Evolutionary conservation across 108 stramenopile genomes (phyloP).

Genomic region (Nitzschia sp.): DNA sequence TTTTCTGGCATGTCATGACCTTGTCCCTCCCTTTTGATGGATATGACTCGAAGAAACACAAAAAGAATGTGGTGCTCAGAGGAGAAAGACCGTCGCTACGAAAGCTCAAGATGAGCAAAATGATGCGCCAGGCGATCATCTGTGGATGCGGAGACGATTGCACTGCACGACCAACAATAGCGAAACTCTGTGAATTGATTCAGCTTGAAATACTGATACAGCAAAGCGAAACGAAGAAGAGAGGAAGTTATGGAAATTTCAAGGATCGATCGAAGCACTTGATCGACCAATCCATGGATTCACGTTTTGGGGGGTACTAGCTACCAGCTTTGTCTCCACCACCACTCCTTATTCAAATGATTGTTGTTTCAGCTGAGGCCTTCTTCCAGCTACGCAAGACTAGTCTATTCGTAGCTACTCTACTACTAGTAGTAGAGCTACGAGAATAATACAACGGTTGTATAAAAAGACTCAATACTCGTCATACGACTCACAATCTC

Average conservation of each 20-base stretch:
- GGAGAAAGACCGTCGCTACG: conserved; percentile 23
- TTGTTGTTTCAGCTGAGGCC: too few species aligned
- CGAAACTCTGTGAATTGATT: background rate
- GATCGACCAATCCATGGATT: background rate
- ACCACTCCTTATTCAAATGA: too few species aligned
- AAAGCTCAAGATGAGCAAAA: background rate
- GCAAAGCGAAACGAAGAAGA: background rate
- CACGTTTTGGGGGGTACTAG: background rate
- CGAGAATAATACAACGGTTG: too few species aligned
- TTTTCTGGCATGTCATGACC: conserved; percentile 49
- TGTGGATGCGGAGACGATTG: background rate
- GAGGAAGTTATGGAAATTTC: background rate
- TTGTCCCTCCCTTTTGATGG: conserved; percentile 25
- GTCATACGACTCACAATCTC: too few species aligned
- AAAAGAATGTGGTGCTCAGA: conserved; percentile 42
- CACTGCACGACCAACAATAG: background rate
- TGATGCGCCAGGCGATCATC: background rate
- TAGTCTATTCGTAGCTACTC: too few species aligned
- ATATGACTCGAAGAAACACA: conserved; percentile 34
- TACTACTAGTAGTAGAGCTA: too few species aligned
- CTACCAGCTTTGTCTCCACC: too few species aligned
- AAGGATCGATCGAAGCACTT: background rate
- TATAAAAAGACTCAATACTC: too few species aligned
- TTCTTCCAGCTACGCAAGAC: too few species aligned
- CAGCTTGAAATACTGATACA: background rate